Conservation (phyloP, 2,329 filamentous ascomycete genomes). For the Samsoniella hepiali region DNA sequence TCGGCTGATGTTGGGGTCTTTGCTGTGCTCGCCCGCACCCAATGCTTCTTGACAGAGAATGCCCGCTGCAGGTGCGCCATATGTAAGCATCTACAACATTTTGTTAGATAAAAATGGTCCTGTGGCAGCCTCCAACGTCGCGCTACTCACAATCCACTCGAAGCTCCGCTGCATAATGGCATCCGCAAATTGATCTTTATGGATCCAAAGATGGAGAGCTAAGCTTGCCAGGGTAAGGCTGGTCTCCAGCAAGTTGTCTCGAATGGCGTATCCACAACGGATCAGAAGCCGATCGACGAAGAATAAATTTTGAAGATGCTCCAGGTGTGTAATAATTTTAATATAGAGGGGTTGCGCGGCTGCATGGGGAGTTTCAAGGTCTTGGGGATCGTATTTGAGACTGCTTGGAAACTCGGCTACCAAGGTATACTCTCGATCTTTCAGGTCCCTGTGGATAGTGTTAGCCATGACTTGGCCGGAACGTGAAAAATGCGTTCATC, state of each 20-base stretch:
- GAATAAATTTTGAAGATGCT: slow-evolving; percentile 56
- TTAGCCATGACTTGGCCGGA: background rate
- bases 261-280: slow-evolving; percentile 38
- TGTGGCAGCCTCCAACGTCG: background rate
- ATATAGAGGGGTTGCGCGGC: slow-evolving; percentile 37
- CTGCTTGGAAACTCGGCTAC: slow-evolving; percentile 36
- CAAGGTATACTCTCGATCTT: slow-evolving; percentile 32
- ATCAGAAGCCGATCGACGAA: slow-evolving; percentile 55
- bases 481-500: too few relatives aligned
- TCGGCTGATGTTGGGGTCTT: slow-evolving; percentile 37
- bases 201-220: slow-evolving; percentile 47
- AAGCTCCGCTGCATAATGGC: slow-evolving; percentile 38
- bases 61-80: slow-evolving; percentile 46
- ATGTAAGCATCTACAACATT: slow-evolving; percentile 42
- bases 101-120: background rate
- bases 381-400: slow-evolving; percentile 37
- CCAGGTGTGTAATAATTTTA: slow-evolving; percentile 45
- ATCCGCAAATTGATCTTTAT: slow-evolving; percentile 43
- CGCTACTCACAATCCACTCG: slow-evolving; percentile 46
- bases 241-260: slow-evolving; percentile 40
- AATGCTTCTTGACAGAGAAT: slow-evolving; percentile 50
- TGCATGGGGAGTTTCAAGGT: slow-evolving; percentile 33
- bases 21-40: slow-evolving; percentile 37
- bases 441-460: slow-evolving; percentile 31
- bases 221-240: slow-evolving; percentile 47